These are phyloP conservation scores for Syncephalastrum monosporum DNA, from an alignment of 371 early-diverging fungal genomes.

Conservation along the genomic window DNA sequence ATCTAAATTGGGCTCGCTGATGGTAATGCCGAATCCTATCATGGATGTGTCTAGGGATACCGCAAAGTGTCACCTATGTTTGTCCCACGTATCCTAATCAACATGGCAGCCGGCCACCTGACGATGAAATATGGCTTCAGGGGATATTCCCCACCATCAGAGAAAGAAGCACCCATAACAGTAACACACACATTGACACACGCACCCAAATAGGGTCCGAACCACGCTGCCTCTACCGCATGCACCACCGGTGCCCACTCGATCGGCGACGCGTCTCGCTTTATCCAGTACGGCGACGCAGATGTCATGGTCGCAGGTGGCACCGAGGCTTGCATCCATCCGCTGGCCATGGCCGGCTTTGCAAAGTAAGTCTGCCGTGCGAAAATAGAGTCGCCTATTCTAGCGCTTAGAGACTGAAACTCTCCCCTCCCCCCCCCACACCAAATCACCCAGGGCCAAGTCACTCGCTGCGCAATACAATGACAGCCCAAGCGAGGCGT, in stretches of 20 bases:
- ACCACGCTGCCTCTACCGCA: conserved; percentile 90
- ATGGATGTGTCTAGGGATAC: conserved; percentile 50
- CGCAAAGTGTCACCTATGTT: conserved; percentile 88
- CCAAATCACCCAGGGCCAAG: conserved; percentile 61
- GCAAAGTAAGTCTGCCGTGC: conserved; percentile 49
- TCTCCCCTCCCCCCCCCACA: too few species aligned
- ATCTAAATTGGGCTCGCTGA: neutral
- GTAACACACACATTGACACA: neutral
- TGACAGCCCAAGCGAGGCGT: conserved; percentile 71
- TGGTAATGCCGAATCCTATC: neutral
- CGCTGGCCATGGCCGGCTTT: conserved; percentile 90
- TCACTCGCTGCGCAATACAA: conserved; percentile 81
- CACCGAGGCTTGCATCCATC: conserved; percentile 83
- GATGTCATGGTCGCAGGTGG: conserved; percentile 98
- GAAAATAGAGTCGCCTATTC: too few species aligned
- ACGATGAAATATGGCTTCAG: conserved; percentile 85
- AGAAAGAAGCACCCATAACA: neutral
- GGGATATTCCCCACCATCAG: conserved; percentile 29
- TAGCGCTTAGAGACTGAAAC: too few species aligned
- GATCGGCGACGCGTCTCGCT: conserved; percentile 90
- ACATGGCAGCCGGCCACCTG: conserved; percentile 94
- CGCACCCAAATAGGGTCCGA: conserved; percentile 69
- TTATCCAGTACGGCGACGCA: conserved; percentile 90
- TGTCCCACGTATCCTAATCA: conserved; percentile 86
- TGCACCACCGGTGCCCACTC: conserved; percentile 96